Percentiles rank a stretch among this genome's conserved stretches.
Evolutionary conservation across 1,284 basidiomycete species (phyloP).

Genomic region (Lignosus rhinocerotis): DNA sequence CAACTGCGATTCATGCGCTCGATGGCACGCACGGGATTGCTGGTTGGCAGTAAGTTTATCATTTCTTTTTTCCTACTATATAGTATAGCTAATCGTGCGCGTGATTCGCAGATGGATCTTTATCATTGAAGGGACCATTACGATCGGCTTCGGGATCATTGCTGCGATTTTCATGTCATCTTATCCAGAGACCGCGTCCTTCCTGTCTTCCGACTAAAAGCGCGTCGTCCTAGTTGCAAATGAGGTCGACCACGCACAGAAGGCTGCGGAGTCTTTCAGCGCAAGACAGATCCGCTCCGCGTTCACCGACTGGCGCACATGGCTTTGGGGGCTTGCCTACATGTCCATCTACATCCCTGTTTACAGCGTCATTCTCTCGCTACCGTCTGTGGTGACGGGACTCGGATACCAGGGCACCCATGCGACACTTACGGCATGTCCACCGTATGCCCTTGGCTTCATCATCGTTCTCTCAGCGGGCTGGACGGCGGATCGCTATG

Average conservation of each 20-base stretch:
- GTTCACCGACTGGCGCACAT: slow-evolving; percentile 41
- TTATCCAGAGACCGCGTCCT: slow-evolving; percentile 39
- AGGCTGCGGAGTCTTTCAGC: slow-evolving; percentile 32
- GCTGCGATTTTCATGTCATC: slow-evolving; percentile 43
- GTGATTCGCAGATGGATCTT: slow-evolving; percentile 55
- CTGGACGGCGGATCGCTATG: slow-evolving; percentile 34
- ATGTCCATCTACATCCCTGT: slow-evolving; percentile 42
- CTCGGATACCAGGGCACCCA: slow-evolving; percentile 34
- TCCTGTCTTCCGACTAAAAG: slow-evolving; percentile 36
- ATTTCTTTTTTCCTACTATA: slow-evolving; percentile 21
- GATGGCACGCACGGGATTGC: slow-evolving; percentile 33
- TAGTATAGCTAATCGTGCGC: background rate
- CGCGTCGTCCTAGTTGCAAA: slow-evolving; percentile 39
- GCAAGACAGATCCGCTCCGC: slow-evolving; percentile 32
- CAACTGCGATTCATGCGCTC: slow-evolving; percentile 33
- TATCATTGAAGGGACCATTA: slow-evolving; percentile 53
- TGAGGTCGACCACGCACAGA: slow-evolving; percentile 33
- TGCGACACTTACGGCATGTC: slow-evolving; percentile 36
- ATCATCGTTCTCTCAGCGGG: slow-evolving; percentile 28
- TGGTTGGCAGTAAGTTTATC: slow-evolving; percentile 28
- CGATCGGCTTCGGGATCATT: slow-evolving; percentile 40
- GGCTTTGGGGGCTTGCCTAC: slow-evolving; percentile 66
- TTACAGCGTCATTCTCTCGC: slow-evolving; percentile 33
- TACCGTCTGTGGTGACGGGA: slow-evolving; percentile 37
- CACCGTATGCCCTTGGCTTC: slow-evolving; percentile 32